These are phyloP conservation scores for Castanea sativa DNA, from an alignment of 306 rosid species.

Conservation along the genomic window DNA sequence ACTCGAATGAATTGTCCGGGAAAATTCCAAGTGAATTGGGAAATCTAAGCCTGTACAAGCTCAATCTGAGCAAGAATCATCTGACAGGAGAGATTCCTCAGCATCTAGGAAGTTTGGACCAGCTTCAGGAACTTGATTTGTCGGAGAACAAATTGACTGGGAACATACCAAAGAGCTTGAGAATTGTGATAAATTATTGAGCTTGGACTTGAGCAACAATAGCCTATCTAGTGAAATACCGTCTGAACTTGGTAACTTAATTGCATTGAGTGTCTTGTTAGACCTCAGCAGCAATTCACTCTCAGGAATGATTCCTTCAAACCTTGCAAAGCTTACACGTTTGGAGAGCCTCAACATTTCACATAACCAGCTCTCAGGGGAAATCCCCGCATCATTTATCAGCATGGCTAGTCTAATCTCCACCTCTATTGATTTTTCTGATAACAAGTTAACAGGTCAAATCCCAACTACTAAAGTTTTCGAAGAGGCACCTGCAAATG, in stretches of 20 bases:
- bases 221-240: conserved; percentile 46
- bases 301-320: conserved; percentile 50
- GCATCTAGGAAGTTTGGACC: conserved; percentile 23
- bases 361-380: conserved; percentile 51
- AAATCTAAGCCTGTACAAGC: conserved; percentile 25
- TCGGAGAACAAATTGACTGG: conserved; percentile 49
- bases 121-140: conserved; percentile 43
- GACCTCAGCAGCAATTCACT: conserved; percentile 66
- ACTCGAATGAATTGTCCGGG: conserved; percentile 40
- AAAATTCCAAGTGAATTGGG: conserved; percentile 45
- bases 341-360: conserved; percentile 61
- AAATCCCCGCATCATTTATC: conserved; percentile 42
- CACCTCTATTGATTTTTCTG: conserved; percentile 49
- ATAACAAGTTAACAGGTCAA: conserved; percentile 53
- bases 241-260: conserved; percentile 46
- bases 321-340: conserved; percentile 34
- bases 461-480: conserved; percentile 44
- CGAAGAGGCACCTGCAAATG: conserved; percentile 28
- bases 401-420: conserved; percentile 39
- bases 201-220: conserved; percentile 59
- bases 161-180: conserved; percentile 40
- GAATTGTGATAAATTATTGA: conserved; percentile 13
- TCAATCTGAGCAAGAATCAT: conserved; percentile 53
- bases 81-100: conserved; percentile 44
- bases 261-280: conserved; percentile 30